Evolutionary conservation across 208 protist genomes (phyloP).

Genomic region (Leishmania tarentolae): DNA sequence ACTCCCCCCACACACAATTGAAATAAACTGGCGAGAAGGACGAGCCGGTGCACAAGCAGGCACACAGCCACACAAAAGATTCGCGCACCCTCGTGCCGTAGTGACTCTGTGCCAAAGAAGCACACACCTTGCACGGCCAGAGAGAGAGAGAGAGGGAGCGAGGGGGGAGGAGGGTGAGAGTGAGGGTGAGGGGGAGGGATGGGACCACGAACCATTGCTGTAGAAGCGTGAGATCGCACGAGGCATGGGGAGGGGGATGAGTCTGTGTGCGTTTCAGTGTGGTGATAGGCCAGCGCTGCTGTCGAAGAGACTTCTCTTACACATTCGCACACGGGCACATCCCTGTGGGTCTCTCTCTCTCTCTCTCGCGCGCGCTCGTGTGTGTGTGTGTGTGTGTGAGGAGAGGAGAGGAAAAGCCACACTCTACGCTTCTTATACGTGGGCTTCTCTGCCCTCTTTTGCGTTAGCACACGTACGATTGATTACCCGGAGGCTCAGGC

Average conservation of each 20-base stretch:
- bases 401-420: neutral
- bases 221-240: neutral
- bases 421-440: neutral
- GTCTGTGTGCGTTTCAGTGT: neutral
- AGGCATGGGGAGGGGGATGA: neutral
- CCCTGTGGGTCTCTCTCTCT: too few species aligned
- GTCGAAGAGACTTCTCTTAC: neutral
- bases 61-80: neutral
- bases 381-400: neutral
- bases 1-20: neutral
- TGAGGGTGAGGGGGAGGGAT: neutral
- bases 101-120: neutral
- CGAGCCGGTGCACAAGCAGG: neutral
- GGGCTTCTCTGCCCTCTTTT: neutral
- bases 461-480: neutral
- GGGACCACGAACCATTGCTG: neutral
- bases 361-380: neutral
- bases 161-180: neutral
- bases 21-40: neutral
- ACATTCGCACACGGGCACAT: too few species aligned
- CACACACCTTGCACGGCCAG: neutral
- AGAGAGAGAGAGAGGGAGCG: neutral
- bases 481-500: neutral
- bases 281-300: neutral
- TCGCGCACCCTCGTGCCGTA: neutral